Evolutionary conservation across 495 filamentous ascomycete genomes (phyloP).

Genomic region (Cladorrhinum samala): DNA sequence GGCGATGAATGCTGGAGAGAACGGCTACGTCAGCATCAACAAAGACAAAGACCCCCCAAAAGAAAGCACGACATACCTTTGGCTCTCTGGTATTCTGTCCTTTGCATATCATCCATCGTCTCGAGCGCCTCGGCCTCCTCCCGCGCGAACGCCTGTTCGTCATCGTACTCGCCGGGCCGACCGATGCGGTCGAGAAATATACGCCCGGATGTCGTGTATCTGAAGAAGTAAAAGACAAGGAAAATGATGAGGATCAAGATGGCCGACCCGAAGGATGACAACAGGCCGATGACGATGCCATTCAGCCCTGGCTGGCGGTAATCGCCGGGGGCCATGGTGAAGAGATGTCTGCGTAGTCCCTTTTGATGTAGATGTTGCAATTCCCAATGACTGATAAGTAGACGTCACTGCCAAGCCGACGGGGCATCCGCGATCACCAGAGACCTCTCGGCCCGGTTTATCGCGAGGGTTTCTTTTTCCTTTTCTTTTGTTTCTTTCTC

Average conservation of each 20-base stretch:
- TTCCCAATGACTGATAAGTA: conserved; percentile 10
- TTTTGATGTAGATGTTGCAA: neutral
- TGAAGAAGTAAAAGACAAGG: conserved; percentile 86
- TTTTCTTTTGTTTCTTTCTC: neutral
- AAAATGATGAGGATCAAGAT: conserved; percentile 74
- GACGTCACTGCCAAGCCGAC: conserved; percentile 15
- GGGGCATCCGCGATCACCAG: conserved; percentile 12
- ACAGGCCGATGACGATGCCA: conserved; percentile 88
- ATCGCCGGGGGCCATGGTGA: conserved; percentile 23
- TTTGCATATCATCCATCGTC: conserved; percentile 87
- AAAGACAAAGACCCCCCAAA: neutral
- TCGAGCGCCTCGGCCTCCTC: conserved; percentile 95
- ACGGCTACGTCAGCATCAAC: conserved; percentile 9
- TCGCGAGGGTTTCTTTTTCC: neutral
- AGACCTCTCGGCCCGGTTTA: neutral
- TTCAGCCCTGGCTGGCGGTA: conserved; percentile 33
- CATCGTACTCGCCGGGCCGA: conserved; percentile 92
- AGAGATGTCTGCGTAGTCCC: neutral
- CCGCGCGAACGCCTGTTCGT: conserved; percentile 84
- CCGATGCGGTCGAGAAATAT: conserved; percentile 93
- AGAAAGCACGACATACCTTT: conserved; percentile 61
- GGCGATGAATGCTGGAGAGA: conserved; percentile 75
- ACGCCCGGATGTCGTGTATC: conserved; percentile 79
- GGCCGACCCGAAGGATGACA: conserved; percentile 95
- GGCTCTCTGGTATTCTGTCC: conserved; percentile 84